These are phyloP conservation scores for Phyllosticta citriasiana DNA, from an alignment of 2,329 filamentous ascomycete genomes.

Conservation along the genomic window DNA sequence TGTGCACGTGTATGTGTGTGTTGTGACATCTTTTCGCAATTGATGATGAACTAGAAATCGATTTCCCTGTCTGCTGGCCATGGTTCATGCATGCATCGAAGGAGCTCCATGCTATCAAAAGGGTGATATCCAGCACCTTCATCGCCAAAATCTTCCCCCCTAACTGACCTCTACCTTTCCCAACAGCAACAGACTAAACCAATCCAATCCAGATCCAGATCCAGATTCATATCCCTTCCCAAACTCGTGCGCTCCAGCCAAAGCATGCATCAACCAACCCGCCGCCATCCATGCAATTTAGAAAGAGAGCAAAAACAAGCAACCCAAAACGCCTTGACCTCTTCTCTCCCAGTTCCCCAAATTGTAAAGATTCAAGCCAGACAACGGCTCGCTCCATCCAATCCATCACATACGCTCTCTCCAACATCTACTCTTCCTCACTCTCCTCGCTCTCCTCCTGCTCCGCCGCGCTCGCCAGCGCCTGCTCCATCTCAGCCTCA, in stretches of 20 bases:
- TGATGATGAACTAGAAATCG: no score
- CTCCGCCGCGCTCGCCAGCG: conserved; percentile 18
- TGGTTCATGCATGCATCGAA: no score
- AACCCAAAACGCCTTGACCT: not conserved
- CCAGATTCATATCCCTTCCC: not conserved
- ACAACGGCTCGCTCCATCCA: not conserved
- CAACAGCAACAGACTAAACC: no score
- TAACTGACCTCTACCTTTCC: no score
- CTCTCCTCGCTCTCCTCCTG: conserved; percentile 29
- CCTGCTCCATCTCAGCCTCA: conserved; percentile 34
- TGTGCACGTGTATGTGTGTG: not conserved
- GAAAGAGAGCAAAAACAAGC: not conserved
- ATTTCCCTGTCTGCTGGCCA: no score
- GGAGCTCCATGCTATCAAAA: no score
- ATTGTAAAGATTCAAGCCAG: not conserved
- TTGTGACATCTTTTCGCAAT: not conserved
- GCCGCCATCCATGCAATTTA: not conserved
- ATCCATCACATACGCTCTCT: not conserved
- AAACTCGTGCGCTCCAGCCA: not conserved
- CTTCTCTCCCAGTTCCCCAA: not conserved
- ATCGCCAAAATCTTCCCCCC: no score
- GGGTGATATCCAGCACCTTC: no score
- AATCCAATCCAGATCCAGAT: not conserved
- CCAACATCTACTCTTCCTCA: conserved; percentile 33
- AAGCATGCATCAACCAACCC: not conserved